Conservation (phyloP, 768 basidiomycete genomes). For the Tephrocybe sp. region DNA sequence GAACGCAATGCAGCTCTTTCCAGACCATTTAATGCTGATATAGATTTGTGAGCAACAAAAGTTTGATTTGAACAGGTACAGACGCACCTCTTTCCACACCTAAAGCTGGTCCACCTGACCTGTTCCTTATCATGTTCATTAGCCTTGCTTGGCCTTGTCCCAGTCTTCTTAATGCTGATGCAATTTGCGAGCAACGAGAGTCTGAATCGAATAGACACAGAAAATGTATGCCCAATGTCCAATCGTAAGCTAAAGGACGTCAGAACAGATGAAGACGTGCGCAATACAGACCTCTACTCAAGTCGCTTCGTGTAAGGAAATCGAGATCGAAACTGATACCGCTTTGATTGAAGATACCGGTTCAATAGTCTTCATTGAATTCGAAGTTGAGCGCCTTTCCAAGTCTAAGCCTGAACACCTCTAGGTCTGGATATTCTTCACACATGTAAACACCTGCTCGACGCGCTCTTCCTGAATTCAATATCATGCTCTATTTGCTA, state of each 20-base stretch:
- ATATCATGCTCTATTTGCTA: constrained; percentile 80
- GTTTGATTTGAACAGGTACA: constrained; percentile 1
- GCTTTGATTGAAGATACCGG: constrained; percentile 80
- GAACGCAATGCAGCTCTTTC: constrained; percentile 79
- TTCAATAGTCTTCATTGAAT: constrained; percentile 80
- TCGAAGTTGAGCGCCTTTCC: constrained; percentile 88
- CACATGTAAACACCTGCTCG: constrained; percentile 73
- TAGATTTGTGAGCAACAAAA: background rate
- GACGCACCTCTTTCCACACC: constrained; percentile 74
- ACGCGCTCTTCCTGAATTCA: constrained; percentile 75
- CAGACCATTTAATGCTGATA: constrained; percentile 70
- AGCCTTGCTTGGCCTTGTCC: too few relatives aligned
- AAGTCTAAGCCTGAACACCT: constrained; percentile 81
- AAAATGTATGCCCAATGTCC: too few relatives aligned
- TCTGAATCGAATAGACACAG: too few relatives aligned
- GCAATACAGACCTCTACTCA: constrained; percentile 59
- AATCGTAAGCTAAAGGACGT: background rate
- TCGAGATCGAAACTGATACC: too few relatives aligned
- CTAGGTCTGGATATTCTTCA: constrained; percentile 83
- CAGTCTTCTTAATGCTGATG: too few relatives aligned
- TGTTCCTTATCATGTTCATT: too few relatives aligned
- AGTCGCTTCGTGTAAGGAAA: constrained; percentile 76
- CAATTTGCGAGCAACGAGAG: too few relatives aligned
- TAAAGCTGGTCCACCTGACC: constrained; percentile 74
- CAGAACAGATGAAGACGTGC: background rate